phyloP scores from a whole-genome alignment of 768 basidiomycete genomes.

The Steccherinum ochraceum region DNA sequence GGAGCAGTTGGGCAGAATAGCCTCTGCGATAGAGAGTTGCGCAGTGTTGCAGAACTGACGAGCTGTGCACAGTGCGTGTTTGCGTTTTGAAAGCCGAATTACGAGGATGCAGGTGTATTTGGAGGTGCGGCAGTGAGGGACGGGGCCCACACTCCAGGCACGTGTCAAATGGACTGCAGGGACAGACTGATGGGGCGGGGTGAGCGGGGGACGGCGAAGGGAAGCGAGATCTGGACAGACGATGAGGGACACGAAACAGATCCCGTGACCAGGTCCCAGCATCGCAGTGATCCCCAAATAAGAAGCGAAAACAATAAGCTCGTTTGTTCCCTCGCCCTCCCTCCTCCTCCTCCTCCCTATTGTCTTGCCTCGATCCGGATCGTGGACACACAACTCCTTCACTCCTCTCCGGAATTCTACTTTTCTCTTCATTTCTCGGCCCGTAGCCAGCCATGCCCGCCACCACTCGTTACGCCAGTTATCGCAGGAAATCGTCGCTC shows the following conservation, averaged over 20 bases:
- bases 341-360: neutral
- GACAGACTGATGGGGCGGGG: neutral
- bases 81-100: neutral
- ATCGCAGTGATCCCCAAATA: neutral
- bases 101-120: neutral
- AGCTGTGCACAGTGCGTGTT: neutral
- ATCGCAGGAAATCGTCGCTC: neutral
- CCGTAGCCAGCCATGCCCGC: neutral
- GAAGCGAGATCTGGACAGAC: neutral
- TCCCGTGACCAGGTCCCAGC: neutral
- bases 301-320: neutral
- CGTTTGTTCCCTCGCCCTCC: neutral
- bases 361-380: neutral
- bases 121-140: conserved; percentile 9
- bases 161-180: conserved; percentile 1
- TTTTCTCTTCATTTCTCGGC: neutral
- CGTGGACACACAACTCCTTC: neutral
- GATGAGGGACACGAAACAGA: no score
- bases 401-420: no score
- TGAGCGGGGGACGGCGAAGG: neutral
- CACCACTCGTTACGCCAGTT: neutral
- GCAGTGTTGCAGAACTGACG: neutral
- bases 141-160: neutral
- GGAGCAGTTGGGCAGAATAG: no score
- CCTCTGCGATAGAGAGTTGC: no score